Evolutionary conservation across 2,329 filamentous ascomycete genomes (phyloP).

Genomic region (Helicocarpus griseus): DNA sequence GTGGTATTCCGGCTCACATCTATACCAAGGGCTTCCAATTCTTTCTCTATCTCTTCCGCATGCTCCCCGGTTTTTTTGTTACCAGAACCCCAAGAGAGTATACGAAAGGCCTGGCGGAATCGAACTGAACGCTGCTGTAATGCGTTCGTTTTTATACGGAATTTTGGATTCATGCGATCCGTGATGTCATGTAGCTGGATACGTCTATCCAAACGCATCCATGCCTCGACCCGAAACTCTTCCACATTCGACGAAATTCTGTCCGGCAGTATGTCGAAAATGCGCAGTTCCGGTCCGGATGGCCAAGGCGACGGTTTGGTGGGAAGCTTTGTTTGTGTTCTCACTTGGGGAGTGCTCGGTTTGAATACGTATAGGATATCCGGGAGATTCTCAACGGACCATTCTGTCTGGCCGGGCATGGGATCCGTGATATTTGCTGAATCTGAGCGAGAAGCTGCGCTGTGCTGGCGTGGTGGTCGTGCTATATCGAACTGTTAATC

Average conservation of each 20-base stretch:
- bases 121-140: constrained; percentile 21
- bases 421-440: constrained; percentile 8
- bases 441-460: not conserved
- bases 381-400: constrained; percentile 18
- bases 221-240: constrained; percentile 24
- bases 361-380: constrained; percentile 19
- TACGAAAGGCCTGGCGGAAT: constrained; percentile 18
- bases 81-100: constrained; percentile 20
- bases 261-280: constrained; percentile 20
- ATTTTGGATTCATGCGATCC: constrained; percentile 18
- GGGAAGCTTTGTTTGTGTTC: constrained; percentile 4
- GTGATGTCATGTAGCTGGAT: constrained; percentile 21
- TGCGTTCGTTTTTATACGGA: constrained; percentile 15
- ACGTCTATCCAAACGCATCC: constrained; percentile 21
- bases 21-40: constrained; percentile 6
- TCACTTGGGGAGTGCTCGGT: constrained; percentile 6
- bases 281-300: constrained; percentile 7
- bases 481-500: not conserved
- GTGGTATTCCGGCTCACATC: constrained; percentile 11
- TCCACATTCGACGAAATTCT: constrained; percentile 23
- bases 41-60: constrained; percentile 3
- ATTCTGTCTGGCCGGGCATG: constrained; percentile 14
- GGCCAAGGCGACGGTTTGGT: constrained; percentile 12
- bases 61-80: constrained; percentile 15
- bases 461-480: constrained; percentile 8